Evolutionary conservation across 2,329 filamentous ascomycete species (phyloP).

Genomic region (Phaeophleospora eucalypticola): DNA sequence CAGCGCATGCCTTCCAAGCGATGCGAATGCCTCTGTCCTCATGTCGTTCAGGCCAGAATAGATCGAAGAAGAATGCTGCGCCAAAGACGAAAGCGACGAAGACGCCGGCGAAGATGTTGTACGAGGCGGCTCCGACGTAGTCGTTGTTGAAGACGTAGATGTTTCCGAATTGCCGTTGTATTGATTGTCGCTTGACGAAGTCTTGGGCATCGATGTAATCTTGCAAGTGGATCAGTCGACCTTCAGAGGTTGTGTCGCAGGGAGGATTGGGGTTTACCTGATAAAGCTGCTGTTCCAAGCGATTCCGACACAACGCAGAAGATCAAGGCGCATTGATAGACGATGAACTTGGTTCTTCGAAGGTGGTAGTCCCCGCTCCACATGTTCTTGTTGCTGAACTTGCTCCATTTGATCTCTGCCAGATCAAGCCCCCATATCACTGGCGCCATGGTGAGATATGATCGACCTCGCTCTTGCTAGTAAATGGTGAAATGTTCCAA

Average conservation of each 20-base stretch:
- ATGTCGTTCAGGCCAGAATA: constrained; percentile 56
- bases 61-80: constrained; percentile 58
- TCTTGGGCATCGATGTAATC: constrained; percentile 55
- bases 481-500: neutral
- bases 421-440: constrained; percentile 58
- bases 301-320: constrained; percentile 55
- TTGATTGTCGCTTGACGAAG: constrained; percentile 39
- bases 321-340: constrained; percentile 59
- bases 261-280: no score
- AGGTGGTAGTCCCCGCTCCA: constrained; percentile 51
- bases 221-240: constrained; percentile 22
- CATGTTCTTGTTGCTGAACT: constrained; percentile 57
- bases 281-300: constrained; percentile 53
- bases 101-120: constrained; percentile 57
- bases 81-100: constrained; percentile 57
- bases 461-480: neutral
- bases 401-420: constrained; percentile 54
- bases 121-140: constrained; percentile 53
- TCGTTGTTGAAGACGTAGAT: constrained; percentile 52
- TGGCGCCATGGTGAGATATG: constrained; percentile 28
- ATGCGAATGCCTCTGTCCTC: constrained; percentile 48
- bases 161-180: constrained; percentile 33
- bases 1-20: constrained; percentile 53
- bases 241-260: no score
- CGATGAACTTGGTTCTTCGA: constrained; percentile 55